Percentiles rank a stretch among this genome's conserved stretches.
Evolutionary conservation across 148 eudicot species (phyloP).

Genomic region (Silene latifolia): DNA sequence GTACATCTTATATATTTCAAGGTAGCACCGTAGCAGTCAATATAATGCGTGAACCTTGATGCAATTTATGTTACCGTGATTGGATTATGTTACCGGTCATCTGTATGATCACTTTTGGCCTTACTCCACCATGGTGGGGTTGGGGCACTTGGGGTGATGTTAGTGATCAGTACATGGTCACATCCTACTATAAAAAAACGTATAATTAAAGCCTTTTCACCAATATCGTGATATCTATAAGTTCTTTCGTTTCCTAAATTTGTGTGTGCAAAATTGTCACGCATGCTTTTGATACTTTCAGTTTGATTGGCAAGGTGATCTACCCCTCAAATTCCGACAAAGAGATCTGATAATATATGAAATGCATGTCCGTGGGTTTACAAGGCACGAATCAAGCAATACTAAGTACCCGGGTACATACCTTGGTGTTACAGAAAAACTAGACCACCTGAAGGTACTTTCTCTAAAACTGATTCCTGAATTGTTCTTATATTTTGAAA

Average conservation of each 20-base stretch:
- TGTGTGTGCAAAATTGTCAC: background rate
- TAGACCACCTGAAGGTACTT: conserved; percentile 87
- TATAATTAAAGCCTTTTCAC: conserved; percentile 1
- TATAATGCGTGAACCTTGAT: background rate
- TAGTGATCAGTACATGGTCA: background rate
- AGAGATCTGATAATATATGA: conserved; percentile 85
- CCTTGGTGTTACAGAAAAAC: conserved; percentile 79
- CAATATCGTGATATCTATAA: background rate
- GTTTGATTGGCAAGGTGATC: conserved; percentile 99
- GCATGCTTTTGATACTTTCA: conserved; percentile 29
- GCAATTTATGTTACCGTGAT: background rate
- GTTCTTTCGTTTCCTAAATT: background rate
- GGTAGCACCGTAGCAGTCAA: background rate
- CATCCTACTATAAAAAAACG: background rate
- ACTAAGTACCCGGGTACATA: conserved; percentile 74
- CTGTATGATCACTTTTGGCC: background rate
- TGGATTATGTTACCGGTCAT: background rate
- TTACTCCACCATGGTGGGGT: background rate
- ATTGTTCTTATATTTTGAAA: background rate
- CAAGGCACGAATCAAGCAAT: conserved; percentile 78
- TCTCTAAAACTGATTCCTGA: background rate
- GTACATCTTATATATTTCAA: background rate
- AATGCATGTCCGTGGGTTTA: conserved; percentile 98
- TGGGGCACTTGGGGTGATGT: background rate
- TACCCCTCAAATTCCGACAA: conserved; percentile 70